Conservation (phyloP, 2,329 filamentous ascomycete species). For the Trichoderma cornu-damae region DNA sequence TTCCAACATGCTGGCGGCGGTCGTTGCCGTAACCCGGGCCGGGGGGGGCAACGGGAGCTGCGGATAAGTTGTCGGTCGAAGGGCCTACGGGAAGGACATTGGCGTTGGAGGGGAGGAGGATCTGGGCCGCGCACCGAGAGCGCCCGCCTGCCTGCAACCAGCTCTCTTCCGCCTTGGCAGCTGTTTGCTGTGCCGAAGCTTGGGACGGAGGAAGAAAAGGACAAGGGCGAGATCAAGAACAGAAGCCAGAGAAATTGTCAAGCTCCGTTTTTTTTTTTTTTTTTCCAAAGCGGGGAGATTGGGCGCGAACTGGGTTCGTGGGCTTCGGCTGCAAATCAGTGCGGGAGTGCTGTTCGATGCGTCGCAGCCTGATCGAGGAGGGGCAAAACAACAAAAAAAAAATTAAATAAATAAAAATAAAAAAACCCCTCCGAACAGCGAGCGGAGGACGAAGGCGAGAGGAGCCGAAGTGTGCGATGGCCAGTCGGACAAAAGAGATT, state of each 20-base stretch:
- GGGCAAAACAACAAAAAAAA: neutral
- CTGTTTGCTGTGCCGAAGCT: neutral
- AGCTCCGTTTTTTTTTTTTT: neutral
- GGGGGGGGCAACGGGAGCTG: conserved; percentile 37
- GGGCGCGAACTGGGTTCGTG: conserved; percentile 4
- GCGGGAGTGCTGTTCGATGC: conserved; percentile 14
- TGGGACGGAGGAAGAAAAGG: neutral
- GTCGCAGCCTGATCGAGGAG: conserved; percentile 12
- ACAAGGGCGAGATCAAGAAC: neutral
- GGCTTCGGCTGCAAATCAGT: neutral
- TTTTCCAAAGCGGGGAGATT: conserved; percentile 17
- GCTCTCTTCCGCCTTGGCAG: neutral
- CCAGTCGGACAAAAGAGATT: neutral
- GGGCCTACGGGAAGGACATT: conserved; percentile 22
- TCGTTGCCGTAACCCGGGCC: conserved; percentile 69
- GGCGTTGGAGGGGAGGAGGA: conserved; percentile 15
- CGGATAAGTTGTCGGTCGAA: conserved; percentile 10
- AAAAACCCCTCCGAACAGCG: too few relatives aligned
- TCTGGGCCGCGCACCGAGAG: neutral
- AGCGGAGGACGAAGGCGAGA: neutral
- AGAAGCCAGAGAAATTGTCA: neutral
- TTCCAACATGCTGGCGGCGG: conserved; percentile 76
- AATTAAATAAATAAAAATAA: too few relatives aligned
- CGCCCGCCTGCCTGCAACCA: conserved; percentile 10
- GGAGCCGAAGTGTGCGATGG: neutral